Conservation (phyloP, 2,329 filamentous ascomycete genomes). For the Phialophora verrucosa region DNA sequence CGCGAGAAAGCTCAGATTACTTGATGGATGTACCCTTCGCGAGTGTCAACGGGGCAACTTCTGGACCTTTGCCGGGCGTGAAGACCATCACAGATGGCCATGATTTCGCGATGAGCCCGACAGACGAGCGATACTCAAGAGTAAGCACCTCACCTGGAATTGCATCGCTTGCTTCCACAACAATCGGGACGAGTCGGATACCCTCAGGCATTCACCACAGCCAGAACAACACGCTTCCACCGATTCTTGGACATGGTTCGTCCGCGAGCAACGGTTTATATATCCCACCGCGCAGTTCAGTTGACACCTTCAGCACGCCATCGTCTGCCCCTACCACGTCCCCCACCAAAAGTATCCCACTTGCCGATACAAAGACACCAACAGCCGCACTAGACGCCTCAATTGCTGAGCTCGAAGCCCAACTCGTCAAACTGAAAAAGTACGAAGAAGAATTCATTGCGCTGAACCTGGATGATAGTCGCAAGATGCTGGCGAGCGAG, state of each 20-base stretch:
- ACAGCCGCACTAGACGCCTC: constrained; percentile 34
- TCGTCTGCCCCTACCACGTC: constrained; percentile 16
- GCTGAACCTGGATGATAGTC: constrained; percentile 37
- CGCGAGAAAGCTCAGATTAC: constrained; percentile 36
- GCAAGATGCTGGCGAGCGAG: constrained; percentile 35
- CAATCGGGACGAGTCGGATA: constrained; percentile 23
- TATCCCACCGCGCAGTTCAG: constrained; percentile 25
- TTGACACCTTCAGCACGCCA: constrained; percentile 21
- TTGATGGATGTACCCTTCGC: constrained; percentile 27
- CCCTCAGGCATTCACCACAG: constrained; percentile 12
- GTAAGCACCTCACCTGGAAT: constrained; percentile 33
- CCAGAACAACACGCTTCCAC: constrained; percentile 35
- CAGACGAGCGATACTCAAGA: constrained; percentile 30
- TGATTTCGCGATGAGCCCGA: constrained; percentile 29
- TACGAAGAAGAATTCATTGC: constrained; percentile 39
- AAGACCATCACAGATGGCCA: constrained; percentile 35
- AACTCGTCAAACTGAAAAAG: constrained; percentile 34
- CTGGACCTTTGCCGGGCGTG: constrained; percentile 34
- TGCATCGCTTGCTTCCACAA: constrained; percentile 29
- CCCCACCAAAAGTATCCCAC: constrained; percentile 17
- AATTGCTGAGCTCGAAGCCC: constrained; percentile 35
- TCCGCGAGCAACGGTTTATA: constrained; percentile 26
- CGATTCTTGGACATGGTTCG: constrained; percentile 30
- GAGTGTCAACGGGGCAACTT: constrained; percentile 23
- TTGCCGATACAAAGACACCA: constrained; percentile 20